Evolutionary conservation across 225 moss, liverwort and hornwort species (phyloP), one percentile per base, ranked within the genome.

Genomic region (Rhytidiadelphus loreus): DNA sequence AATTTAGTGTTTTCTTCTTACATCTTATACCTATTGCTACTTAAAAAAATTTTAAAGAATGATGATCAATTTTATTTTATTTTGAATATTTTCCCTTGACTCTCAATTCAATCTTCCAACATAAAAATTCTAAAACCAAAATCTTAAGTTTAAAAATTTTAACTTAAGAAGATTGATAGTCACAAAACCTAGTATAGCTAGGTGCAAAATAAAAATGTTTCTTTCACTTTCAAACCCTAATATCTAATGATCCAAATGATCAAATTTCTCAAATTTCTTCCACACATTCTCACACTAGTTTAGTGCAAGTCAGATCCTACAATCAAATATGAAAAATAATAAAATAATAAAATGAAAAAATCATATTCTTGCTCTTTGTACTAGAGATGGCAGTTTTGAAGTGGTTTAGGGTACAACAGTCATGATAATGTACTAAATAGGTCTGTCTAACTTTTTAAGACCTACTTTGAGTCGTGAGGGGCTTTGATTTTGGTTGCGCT

Each of bases 321-420:
- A 3, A 28, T 71, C 1, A 6, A 0, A 43, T 28, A 44, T 28
- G 28, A 10, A 43, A 33, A 3, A n/a, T n/a, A n/a, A n/a, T n/a
- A n/a, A n/a, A n/a, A n/a, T n/a, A n/a, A n/a, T n/a, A n/a, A n/a
- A n/a, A n/a, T n/a, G n/a, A n/a, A n/a, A n/a, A n/a, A n/a, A n/a
- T n/a, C 0, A 0, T 14, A 26, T 26, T 71, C 4, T 15, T 71
- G 0, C 16, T 7, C 5, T 39, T 4, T 41, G 9, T 9, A 16
- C 9, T 71, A 43, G 5, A 71, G 16, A 26, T 43, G 9, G 1
- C 9, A 16, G 1, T 43, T 44, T 72, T 44, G 44, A 28, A 72
- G 9, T 44, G 9, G 13, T 71, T 72, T 44, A 13, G 8, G 72
- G 17, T 72, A 29, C 44, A 72, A 72, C 29, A 10, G 11, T 44